Evolutionary conservation across 148 eudicot genomes (phyloP), one percentile per base, ranked within the genome.

Genomic region (Vaccinium macrocarpon): DNA sequence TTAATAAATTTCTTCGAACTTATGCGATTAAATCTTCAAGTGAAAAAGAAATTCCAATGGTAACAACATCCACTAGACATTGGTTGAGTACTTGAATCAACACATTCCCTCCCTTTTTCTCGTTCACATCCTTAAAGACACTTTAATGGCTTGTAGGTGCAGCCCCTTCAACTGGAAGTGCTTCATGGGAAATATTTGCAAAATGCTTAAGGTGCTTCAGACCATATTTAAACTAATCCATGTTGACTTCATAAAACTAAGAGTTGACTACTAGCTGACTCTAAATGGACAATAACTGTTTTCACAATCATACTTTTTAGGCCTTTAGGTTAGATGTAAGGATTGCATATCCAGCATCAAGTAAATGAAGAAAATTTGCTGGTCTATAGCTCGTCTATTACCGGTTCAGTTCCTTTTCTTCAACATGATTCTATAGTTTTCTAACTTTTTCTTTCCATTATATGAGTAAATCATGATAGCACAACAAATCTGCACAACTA

Each of bases 171-270:
- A 50, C 13, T 25, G 27, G 59, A 25, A 77, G 42, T 23, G 59
- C 18, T 75, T 8, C 52, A 42, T 21, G 55, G 16, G 50, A 75
- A 75, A 49, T 35, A 38, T 19, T 0, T 74, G 78, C 18, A 4
- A 35, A n/a, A 46, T 11, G 48, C 78, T 75, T n/a, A n/a, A 75
- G 13, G 14, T 46, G 78, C 23, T 72, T 16, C 49, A 38, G 9
- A 62, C 72, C 35, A 25, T 25, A 12, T 66, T 7, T 2, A 27
- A 66, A 25, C 23, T 23, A 66, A 66, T 27, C 15, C 72, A 23
- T 66, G 72, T 27, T 66, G 72, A 66, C 72, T 66, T 66, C 71
- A 64, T 64, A 66, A 66, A 66, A 25, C 35, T 25, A 12, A 66
- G 38, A 66, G 38, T 25, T 66, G 72, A 66, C 72, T 27, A 66